Percentiles rank a stretch among this genome's conserved stretches.
Evolutionary conservation across 305 asterid genomes (phyloP).

Genomic region (Solanum aculeatissimum): DNA sequence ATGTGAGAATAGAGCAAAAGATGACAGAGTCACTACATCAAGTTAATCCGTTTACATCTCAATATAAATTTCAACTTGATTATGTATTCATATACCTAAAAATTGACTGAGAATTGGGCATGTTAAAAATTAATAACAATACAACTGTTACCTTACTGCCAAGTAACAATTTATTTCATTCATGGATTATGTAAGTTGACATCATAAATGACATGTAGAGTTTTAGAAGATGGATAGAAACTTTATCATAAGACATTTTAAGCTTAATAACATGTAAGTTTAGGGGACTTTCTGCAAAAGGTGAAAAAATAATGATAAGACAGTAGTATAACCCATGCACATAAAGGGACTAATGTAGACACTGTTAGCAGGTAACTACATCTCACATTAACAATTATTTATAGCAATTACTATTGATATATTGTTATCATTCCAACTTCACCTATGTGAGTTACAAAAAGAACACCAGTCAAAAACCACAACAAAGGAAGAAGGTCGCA

Average conservation of each 20-base stretch:
- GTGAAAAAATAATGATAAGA: neutral
- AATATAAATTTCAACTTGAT: neutral
- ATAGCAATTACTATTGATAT: neutral
- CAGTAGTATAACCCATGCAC: neutral
- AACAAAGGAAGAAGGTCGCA: neutral
- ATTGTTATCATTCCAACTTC: neutral
- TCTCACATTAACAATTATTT: neutral
- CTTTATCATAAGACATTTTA: neutral
- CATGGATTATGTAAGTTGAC: neutral
- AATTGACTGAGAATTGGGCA: neutral
- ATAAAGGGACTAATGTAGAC: neutral
- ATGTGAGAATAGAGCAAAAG: neutral
- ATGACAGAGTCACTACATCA: neutral
- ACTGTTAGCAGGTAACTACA: neutral
- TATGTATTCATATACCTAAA: neutral
- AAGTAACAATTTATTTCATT: neutral
- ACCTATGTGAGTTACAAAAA: neutral
- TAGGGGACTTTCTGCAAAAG: neutral
- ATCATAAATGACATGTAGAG: neutral
- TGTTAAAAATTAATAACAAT: neutral
- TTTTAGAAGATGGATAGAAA: neutral
- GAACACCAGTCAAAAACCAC: neutral
- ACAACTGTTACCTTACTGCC: neutral
- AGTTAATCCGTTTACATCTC: neutral
- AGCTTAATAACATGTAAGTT: neutral